phyloP scores from a whole-genome alignment of 768 basidiomycete genomes.

The Mycena vulgaris region DNA sequence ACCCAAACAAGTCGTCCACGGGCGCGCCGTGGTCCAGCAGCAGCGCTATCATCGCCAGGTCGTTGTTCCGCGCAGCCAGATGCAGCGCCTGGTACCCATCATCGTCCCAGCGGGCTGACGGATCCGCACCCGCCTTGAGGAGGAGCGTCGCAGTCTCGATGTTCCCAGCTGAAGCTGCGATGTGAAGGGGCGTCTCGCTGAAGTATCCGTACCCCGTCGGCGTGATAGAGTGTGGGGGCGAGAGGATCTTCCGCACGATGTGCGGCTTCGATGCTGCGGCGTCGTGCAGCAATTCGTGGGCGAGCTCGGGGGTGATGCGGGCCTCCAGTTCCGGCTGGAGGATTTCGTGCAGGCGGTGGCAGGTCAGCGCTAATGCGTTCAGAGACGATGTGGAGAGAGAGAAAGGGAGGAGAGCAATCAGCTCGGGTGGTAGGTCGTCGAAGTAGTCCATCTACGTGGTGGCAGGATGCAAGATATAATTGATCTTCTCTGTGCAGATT shows the following conservation, averaged over 20 bases:
- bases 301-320: constrained; percentile 13
- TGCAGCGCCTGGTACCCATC: constrained; percentile 8
- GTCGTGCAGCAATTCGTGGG: not conserved
- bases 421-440: constrained; percentile 20
- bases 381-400: constrained; percentile 7
- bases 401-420: not conserved
- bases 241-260: constrained; percentile 18
- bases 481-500: not conserved
- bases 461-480: not conserved
- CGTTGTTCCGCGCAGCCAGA: not conserved
- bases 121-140: constrained; percentile 5
- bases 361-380: constrained; percentile 4
- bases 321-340: constrained; percentile 27
- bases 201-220: not conserved
- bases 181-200: not conserved
- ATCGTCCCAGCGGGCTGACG: not conserved
- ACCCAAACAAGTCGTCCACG: not conserved
- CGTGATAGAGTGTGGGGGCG: constrained; percentile 12
- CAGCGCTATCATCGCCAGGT: constrained; percentile 11
- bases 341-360: constrained; percentile 10
- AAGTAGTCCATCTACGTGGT: constrained; percentile 11
- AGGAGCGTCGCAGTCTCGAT: constrained; percentile 8
- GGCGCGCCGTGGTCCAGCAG: constrained; percentile 21
- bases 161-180: constrained; percentile 3
- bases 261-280: constrained; percentile 15